A percentile compares a stretch with the other conserved stretches of the same genome.
These are phyloP conservation scores for Tolypocladium cylindrosporum DNA, from an alignment of 2,329 filamentous ascomycete genomes.

Conservation along the genomic window DNA sequence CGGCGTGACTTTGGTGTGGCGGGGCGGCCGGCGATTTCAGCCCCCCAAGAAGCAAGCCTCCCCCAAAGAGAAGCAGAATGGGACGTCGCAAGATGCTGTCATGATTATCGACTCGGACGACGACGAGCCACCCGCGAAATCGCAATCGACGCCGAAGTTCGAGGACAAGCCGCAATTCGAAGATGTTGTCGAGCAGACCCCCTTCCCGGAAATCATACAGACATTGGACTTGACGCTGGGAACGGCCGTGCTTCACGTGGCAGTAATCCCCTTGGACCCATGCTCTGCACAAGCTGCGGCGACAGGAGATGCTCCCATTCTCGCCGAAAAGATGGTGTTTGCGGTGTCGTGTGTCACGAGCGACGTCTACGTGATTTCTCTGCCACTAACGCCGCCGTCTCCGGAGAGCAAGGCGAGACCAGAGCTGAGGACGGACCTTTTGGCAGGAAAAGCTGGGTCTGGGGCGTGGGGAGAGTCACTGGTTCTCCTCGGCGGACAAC, in stretches of 20 bases:
- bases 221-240: slow-evolving; percentile 52
- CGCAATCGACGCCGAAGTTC: slow-evolving; percentile 20
- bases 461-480: slow-evolving; percentile 56
- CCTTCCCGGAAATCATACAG: slow-evolving; percentile 47
- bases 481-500: slow-evolving; percentile 42
- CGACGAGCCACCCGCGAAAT: slow-evolving; percentile 32
- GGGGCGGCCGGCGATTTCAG: slow-evolving; percentile 52
- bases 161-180: slow-evolving; percentile 51
- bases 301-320: slow-evolving; percentile 33
- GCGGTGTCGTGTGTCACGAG: slow-evolving; percentile 48
- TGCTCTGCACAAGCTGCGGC: slow-evolving; percentile 37
- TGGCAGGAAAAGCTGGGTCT: slow-evolving; percentile 45
- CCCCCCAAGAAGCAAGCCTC: slow-evolving; percentile 21
- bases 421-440: slow-evolving; percentile 39
- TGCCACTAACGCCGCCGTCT: slow-evolving; percentile 53
- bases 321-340: slow-evolving; percentile 51
- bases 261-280: slow-evolving; percentile 42
- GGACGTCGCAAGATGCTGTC: slow-evolving; percentile 39
- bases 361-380: slow-evolving; percentile 45
- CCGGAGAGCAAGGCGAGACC: slow-evolving; percentile 46
- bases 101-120: slow-evolving; percentile 58
- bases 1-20: slow-evolving; percentile 52
- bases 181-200: slow-evolving; percentile 35
- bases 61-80: slow-evolving; percentile 39
- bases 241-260: slow-evolving; percentile 44